Evolutionary conservation across 306 rosid species (phyloP).

Genomic region (Sicyos edulis): DNA sequence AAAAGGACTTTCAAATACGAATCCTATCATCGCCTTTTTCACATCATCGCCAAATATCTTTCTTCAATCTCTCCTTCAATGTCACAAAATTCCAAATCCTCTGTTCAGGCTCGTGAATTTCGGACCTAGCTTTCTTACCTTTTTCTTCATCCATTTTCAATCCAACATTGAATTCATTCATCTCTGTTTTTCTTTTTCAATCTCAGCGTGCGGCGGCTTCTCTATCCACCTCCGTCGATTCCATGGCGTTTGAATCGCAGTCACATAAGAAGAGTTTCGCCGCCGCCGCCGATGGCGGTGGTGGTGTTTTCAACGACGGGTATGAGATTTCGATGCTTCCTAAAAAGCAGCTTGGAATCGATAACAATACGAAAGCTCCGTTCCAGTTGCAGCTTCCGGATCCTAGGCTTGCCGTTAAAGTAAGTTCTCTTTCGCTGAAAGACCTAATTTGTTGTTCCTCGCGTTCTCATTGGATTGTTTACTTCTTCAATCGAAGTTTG

Average conservation of each 20-base stretch:
- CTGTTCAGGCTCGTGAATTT: constrained; percentile 51
- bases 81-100: constrained; percentile 41
- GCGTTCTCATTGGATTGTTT: neutral
- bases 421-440: constrained; percentile 15
- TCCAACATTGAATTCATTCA: too few relatives aligned
- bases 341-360: constrained; percentile 33
- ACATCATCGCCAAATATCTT: neutral
- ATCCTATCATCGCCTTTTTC: too few relatives aligned
- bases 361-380: constrained; percentile 25
- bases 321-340: constrained; percentile 39
- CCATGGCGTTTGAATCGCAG: constrained; percentile 49
- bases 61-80: constrained; percentile 24
- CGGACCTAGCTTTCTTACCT: neutral
- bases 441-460: neutral
- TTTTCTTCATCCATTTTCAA: too few relatives aligned
- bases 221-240: constrained; percentile 23
- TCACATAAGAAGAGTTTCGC: constrained; percentile 36
- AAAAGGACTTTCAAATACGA: too few relatives aligned
- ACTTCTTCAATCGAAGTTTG: neutral
- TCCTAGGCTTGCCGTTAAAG: constrained; percentile 33
- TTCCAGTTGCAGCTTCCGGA: constrained; percentile 43
- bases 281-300: constrained; percentile 3
- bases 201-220: constrained; percentile 9
- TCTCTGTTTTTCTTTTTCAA: neutral
- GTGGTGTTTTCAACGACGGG: constrained; percentile 49